These are phyloP conservation scores for Mycocalia duriaeana DNA, from an alignment of 1,284 basidiomycete species.

Conservation along the genomic window DNA sequence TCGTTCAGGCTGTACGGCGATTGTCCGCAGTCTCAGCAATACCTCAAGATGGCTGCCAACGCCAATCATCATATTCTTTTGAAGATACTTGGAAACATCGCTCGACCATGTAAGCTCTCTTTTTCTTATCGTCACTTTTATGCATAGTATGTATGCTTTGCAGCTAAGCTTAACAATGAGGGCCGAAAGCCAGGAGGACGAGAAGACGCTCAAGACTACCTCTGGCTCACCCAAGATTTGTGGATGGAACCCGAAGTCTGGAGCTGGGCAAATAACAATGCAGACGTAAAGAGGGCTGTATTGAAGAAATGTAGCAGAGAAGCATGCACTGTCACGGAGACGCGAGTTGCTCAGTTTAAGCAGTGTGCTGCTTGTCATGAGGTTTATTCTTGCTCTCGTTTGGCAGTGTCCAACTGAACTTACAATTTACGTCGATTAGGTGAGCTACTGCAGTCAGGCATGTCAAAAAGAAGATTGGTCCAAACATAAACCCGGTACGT, in stretches of 20 bases:
- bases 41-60: constrained; percentile 29
- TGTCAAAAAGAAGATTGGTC: constrained; percentile 39
- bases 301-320: constrained; percentile 25
- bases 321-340: constrained; percentile 22
- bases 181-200: constrained; percentile 29
- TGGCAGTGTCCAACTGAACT: too few species aligned
- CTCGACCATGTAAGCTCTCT: constrained; percentile 26
- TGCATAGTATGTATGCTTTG: background rate
- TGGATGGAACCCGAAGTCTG: constrained; percentile 38
- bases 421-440: too few species aligned
- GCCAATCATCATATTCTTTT: constrained; percentile 31
- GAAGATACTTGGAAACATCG: constrained; percentile 32
- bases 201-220: constrained; percentile 40
- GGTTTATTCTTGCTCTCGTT: too few species aligned
- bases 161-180: constrained; percentile 27
- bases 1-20: constrained; percentile 37
- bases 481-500: constrained; percentile 25
- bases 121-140: background rate
- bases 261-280: constrained; percentile 35
- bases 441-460: constrained; percentile 30
- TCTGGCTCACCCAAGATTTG: constrained; percentile 39
- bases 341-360: constrained; percentile 26
- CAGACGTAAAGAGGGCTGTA: constrained; percentile 24
- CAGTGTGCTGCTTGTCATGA: constrained; percentile 28
- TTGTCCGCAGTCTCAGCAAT: constrained; percentile 32